Evolutionary conservation across 768 basidiomycete species (phyloP), one percentile per base, ranked within the genome.

Genomic region (Russula ochroleuca): DNA sequence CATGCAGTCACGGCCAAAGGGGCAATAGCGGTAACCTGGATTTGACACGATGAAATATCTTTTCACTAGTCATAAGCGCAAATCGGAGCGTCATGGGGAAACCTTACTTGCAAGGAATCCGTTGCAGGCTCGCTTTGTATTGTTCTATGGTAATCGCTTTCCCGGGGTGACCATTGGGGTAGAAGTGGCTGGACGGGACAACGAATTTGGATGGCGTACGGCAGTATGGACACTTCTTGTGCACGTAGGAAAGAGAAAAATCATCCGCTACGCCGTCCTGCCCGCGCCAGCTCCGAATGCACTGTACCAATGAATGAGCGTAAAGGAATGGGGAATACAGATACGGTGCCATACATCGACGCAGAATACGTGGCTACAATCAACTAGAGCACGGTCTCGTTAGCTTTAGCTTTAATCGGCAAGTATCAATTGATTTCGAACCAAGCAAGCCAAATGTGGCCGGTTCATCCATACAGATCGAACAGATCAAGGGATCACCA

Each of bases 1-100:
- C 72, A 93, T 90, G 71, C 90, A 93, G 63, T 92, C 90, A 53
- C 78, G 78, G 48, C 90, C 90, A 67, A 89, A 93, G 0, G 88
- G 90, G 73, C 90, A 93, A 58, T 81, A 80, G 0, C 85, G 85
- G 52, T 75, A 70, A 50, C 74, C 72, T 9, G 73, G 71, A 43
- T 76, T 75, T 4, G 87, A 85, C 48, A 77, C 71, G 63, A 81
- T 75, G 72, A 91, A 91, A 69, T 89, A 85, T 57, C 88, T 90
- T 60, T 31, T 45, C 21, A 54, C 45, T 7, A 25, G 35, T 37
- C 21, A 43, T 55, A 40, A 67, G 52, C 9, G 35, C 9, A 14
- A 38, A 49, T 14, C 28, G 40, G 45, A 13, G n/a, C 17, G 1
- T 53, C n/a, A 14, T 4, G 37, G n/a, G 35, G 7, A 50, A 17